phyloP scores from a whole-genome alignment of 257 asterid species.

The Cynanchum wilfordii region DNA sequence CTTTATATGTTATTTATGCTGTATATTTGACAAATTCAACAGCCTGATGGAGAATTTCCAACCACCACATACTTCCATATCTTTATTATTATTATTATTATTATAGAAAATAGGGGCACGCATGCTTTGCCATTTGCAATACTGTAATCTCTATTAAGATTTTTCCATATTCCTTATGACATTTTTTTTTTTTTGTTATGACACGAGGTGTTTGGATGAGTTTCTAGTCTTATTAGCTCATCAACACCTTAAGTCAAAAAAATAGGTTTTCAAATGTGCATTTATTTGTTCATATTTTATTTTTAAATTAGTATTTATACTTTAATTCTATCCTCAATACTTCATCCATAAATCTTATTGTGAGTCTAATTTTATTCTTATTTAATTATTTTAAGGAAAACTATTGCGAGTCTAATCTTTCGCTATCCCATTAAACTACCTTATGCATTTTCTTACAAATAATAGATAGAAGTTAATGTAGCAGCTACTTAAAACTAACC shows the following conservation, averaged over 20 bases:
- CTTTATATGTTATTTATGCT: not conserved
- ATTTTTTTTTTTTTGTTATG: not conserved
- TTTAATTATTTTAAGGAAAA: not conserved
- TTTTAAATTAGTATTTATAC: too few species aligned
- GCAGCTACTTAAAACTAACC: not conserved
- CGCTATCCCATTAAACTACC: not conserved
- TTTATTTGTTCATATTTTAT: too few species aligned
- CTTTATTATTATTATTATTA: not conserved
- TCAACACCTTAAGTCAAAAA: too few species aligned
- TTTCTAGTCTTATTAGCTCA: too few species aligned
- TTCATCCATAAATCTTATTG: too few species aligned
- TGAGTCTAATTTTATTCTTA: too few species aligned
- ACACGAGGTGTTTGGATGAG: too few species aligned
- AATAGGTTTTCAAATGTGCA: too few species aligned
- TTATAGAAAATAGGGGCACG: not conserved
- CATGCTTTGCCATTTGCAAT: not conserved
- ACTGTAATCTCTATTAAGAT: not conserved
- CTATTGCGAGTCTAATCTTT: not conserved
- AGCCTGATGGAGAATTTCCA: conserved; percentile 13
- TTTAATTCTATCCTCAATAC: too few species aligned
- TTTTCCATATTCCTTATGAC: not conserved
- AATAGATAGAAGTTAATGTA: not conserved
- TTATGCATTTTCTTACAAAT: not conserved
- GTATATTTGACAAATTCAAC: not conserved
- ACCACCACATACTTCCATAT: conserved; percentile 12